Percentiles rank a stretch among this genome's conserved stretches.
Conservation (phyloP, 2,329 filamentous ascomycete species). For the Cylindrodendrum hubeiense region DNA sequence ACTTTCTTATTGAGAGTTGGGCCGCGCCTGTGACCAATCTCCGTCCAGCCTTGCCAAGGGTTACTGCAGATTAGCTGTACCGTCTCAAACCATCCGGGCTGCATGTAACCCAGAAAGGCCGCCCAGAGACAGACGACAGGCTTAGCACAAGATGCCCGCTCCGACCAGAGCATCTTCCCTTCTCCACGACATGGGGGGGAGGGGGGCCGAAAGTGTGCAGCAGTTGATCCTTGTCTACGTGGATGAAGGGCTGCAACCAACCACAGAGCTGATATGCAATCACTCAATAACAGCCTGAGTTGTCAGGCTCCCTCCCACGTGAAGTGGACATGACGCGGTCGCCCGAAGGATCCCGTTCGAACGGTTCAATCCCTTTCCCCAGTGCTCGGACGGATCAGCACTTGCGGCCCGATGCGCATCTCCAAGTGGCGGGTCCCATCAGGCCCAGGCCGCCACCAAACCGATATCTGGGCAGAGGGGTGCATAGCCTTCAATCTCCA, state of each 20-base stretch:
- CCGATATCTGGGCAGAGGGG: conserved; percentile 23
- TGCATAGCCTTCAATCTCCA: conserved; percentile 12
- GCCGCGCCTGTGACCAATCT: conserved; percentile 15
- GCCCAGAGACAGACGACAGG: background rate
- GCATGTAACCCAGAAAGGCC: conserved; percentile 9
- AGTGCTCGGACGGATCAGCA: conserved; percentile 41
- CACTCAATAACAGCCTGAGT: conserved; percentile 11
- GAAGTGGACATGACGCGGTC: conserved; percentile 43
- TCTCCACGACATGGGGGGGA: background rate
- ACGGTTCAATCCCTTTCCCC: conserved; percentile 34
- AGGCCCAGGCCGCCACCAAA: conserved; percentile 35
- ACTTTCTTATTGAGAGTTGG: conserved; percentile 6
- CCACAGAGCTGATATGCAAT: background rate
- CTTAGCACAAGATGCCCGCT: no score
- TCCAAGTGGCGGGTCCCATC: conserved; percentile 40
- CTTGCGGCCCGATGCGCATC: conserved; percentile 47
- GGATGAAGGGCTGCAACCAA: conserved; percentile 2
- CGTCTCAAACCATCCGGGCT: conserved; percentile 8
- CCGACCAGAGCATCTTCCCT: background rate
- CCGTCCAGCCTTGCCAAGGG: conserved; percentile 8
- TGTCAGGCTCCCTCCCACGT: conserved; percentile 36
- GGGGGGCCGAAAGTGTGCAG: background rate
- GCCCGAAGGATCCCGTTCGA: conserved; percentile 36
- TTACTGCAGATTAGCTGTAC: conserved; percentile 20
- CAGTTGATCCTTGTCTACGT: conserved; percentile 4